Evolutionary conservation across 148 eudicot species (phyloP).

Genomic region (Chenopodium suecicum): DNA sequence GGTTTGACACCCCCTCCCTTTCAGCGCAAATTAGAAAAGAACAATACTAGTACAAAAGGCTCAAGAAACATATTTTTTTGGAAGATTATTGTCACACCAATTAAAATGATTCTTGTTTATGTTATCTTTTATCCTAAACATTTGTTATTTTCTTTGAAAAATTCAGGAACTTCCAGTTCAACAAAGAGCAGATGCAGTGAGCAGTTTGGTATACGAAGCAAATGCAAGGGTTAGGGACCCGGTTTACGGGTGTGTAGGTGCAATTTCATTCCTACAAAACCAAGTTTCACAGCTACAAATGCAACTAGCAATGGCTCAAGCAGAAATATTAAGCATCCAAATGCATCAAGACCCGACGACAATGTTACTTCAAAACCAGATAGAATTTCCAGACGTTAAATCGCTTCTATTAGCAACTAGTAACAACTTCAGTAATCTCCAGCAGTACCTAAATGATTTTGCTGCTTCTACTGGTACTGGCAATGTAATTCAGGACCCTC

Average conservation of each 20-base stretch:
- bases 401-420: conserved; percentile 31
- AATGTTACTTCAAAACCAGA: conserved; percentile 22
- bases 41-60: not conserved
- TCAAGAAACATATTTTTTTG: not conserved
- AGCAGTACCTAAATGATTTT: conserved; percentile 45
- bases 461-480: conserved; percentile 38
- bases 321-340: conserved; percentile 74
- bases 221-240: conserved; percentile 80
- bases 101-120: not conserved
- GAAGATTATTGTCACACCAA: not conserved
- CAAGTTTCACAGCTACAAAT: conserved; percentile 79
- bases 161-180: conserved; percentile 68
- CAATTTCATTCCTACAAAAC: conserved; percentile 73
- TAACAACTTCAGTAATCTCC: conserved; percentile 41
- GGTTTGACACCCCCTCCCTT: conserved; percentile 31
- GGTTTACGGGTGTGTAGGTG: conserved; percentile 90
- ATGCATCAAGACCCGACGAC: conserved; percentile 55
- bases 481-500: conserved; percentile 58
- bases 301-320: conserved; percentile 82
- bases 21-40: too few species aligned
- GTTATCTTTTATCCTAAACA: not conserved
- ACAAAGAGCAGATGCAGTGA: conserved; percentile 82
- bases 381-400: conserved; percentile 35
- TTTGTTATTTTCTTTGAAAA: not conserved
- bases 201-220: conserved; percentile 87